Evolutionary conservation across 192 early-diverging fungal species (phyloP), one percentile per base, ranked within the genome.

Genomic region (Podila epigama): DNA sequence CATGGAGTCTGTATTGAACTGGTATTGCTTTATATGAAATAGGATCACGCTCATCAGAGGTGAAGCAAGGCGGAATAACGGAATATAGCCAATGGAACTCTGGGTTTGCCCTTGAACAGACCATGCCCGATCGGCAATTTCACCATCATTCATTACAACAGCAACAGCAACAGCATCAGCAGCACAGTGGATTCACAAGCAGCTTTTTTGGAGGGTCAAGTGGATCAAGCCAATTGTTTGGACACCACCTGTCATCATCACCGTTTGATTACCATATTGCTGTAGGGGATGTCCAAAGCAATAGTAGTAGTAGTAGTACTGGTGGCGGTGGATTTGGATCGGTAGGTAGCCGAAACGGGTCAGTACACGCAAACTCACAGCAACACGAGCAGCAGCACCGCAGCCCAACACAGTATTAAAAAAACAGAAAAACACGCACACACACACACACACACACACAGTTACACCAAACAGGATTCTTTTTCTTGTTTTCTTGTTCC

Each of bases 41-140:
- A 75, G 70, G 60, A n/a, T 44, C 35, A 2, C 12, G 40, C 10
- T 58, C 64, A 50, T 64, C 66, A 12, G 48, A 58, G 20, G n/a
- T n/a, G n/a, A n/a, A n/a, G n/a, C 53, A 63, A 32, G 54, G 58
- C 42, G 56, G 52, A 32, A 51, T 68, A 6, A 64, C 73, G 5
- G 73, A 77, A 29, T 77, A 77, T 39, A 77, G 73, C 54, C 73
- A 77, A 50, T 77, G 73, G 73, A 77, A 77, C 40, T 77, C 66
- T 32, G 73, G 73, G 20, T 77, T 77, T 33, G 61, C 66, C 13
- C 48, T 77, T 13, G 73, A 77, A 5, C 65, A 68, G n/a, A 48
- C 66, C 37, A 68, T 77, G 66, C 44, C 44, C 6, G 20, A 7
- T 0, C 44, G 44, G 25, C n/a, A n/a, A n/a, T n/a, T n/a, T n/a